Evolutionary conservation across 148 eudicot genomes (phyloP).

Genomic region (Linanthus parryae): DNA sequence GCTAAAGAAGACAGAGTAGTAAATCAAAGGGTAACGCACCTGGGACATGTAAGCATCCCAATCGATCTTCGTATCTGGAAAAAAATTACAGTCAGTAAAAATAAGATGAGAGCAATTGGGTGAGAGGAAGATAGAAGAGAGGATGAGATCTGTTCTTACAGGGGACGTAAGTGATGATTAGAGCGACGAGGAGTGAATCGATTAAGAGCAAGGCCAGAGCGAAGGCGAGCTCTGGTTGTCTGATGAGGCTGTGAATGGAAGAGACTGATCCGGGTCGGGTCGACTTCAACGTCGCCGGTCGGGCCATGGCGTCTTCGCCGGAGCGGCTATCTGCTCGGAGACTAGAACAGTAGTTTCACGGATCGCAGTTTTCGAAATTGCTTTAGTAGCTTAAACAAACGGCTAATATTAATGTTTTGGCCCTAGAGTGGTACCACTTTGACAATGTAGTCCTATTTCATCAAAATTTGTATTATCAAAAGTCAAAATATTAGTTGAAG

Average conservation of each 20-base stretch:
- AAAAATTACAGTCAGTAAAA: constrained; percentile 2
- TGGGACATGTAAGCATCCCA: constrained; percentile 99
- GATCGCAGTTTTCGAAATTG: too few species aligned
- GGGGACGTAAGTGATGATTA: constrained; percentile 71
- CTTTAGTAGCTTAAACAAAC: too few species aligned
- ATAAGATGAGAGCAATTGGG: background rate
- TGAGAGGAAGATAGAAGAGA: background rate
- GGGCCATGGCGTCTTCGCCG: constrained; percentile 15
- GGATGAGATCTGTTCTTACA: constrained; percentile 34
- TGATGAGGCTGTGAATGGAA: constrained; percentile 5
- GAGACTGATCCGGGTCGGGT: constrained; percentile 2
- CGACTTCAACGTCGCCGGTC: constrained; percentile 6
- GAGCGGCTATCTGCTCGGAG: constrained; percentile 11
- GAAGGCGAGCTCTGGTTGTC: constrained; percentile 28
- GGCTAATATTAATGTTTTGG: too few species aligned
- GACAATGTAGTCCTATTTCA: too few species aligned
- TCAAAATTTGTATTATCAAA: too few species aligned
- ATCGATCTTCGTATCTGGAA: constrained; percentile 84
- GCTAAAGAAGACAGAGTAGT: too few species aligned
- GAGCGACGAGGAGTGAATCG: constrained; percentile 50
- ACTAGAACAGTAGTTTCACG: too few species aligned
- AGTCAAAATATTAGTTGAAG: too few species aligned
- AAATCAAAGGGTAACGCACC: constrained; percentile 41
- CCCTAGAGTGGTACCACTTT: too few species aligned
- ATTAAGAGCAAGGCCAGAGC: constrained; percentile 45